Base-by-base conservation (phyloP, 2,329 filamentous ascomycete species). In the Cordyceps tenuipes region DNA sequence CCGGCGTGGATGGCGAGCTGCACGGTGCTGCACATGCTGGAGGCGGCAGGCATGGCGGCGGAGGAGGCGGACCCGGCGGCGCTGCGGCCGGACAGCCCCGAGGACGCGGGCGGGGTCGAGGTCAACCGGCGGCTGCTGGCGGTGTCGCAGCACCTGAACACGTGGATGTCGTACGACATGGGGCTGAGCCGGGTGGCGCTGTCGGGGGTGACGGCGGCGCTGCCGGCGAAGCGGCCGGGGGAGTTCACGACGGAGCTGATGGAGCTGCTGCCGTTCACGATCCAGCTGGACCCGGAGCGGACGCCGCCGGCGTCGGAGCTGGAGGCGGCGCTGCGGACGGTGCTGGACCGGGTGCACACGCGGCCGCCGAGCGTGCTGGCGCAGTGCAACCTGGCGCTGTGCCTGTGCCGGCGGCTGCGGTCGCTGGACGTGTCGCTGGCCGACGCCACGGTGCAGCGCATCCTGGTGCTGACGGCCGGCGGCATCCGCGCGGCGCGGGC, bases 91-190 rank as follows among this genome's bases (percentile, higher is more conserved):
- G 65, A 67, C 19, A 60, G 50, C 2, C 2, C 57, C 2, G 19
- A 53, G 12, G 44, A 54, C 21, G 21, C 43, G 1, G 63, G 71
- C 17, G 68, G 74, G 17, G 51, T 70, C 12, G 78, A 81, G 34
- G 68, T 71, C 9, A 72, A 74, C 12, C 71, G 74, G 13, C 69
- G 79, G 1, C 67, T 82, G 3, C 69, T 81, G 65, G 75, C 79
- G 57, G 75, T 84, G 46, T 77, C 81, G 0, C 78, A 81, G 10
- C 81, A 84, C 63, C 73, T 85, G 8, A 84, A 84, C 63, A 79
- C 78, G 13, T 84, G 82, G 81, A 78, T 79, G 29, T 83, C 80
- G 0, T 84, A 82, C 63, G 82, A 85, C 59, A 77, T 83, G 57
- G 82, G 82, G 1, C 76, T 79, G 0, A 81, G 80, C 0, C 73